These are phyloP conservation scores for Dendrocalamus sinicus DNA, from an alignment of 176 grass and related monocot genomes.

Conservation along the genomic window DNA sequence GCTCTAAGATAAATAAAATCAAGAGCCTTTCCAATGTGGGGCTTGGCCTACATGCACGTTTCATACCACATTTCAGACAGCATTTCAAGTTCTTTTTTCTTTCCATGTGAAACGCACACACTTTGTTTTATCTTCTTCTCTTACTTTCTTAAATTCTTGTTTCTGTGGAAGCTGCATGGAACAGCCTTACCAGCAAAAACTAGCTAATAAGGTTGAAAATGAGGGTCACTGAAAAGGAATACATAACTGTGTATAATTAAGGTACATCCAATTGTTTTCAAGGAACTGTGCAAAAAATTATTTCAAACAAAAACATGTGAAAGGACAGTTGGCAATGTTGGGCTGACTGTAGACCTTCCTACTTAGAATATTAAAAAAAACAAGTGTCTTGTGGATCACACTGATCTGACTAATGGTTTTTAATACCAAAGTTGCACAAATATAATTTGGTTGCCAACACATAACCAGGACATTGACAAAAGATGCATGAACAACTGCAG, in stretches of 20 bases:
- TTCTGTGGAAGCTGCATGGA: background rate
- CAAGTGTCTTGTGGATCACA: background rate
- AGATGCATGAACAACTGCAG: background rate
- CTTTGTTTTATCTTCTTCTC: background rate
- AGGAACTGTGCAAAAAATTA: background rate
- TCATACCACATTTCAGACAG: background rate
- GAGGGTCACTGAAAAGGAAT: background rate
- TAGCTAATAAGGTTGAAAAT: background rate
- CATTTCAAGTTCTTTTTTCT: background rate
- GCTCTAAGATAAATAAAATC: slow-evolving; percentile 2
- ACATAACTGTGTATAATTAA: background rate
- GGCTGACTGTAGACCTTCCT: slow-evolving; percentile 27
- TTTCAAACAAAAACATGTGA: background rate
- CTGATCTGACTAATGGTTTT: background rate
- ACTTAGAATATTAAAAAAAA: background rate
- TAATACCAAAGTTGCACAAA: background rate
- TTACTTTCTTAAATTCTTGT: background rate
- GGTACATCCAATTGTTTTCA: background rate
- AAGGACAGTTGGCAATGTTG: background rate
- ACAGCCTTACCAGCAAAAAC: slow-evolving; percentile 1
- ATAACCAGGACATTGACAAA: background rate
- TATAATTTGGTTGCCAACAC: slow-evolving; percentile 28
- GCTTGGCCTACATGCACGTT: background rate
- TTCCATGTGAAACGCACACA: background rate
- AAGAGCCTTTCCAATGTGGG: slow-evolving; percentile 7